Conservation (phyloP, 345 rosid species). For the Euphorbia pulcherrima region DNA sequence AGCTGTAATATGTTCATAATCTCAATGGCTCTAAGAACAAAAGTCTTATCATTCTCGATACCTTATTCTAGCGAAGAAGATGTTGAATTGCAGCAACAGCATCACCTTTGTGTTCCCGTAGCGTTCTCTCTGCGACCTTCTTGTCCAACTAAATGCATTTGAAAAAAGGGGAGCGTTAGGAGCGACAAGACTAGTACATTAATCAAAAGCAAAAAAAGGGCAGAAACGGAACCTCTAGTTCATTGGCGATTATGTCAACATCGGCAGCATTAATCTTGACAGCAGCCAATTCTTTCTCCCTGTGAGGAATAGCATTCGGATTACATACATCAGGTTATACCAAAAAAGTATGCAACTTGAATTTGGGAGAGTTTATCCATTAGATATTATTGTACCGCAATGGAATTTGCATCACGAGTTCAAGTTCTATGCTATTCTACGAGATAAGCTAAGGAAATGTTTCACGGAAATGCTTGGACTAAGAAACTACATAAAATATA, state of each 20-base stretch:
- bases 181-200: slow-evolving; percentile 2
- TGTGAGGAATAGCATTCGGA: slow-evolving; percentile 21
- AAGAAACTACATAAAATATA: neutral
- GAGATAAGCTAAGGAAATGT: neutral
- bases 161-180: slow-evolving; percentile 13
- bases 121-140: slow-evolving; percentile 85
- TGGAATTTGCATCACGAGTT: neutral
- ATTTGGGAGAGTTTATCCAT: neutral
- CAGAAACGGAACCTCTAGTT: slow-evolving; percentile 65
- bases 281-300: slow-evolving; percentile 95
- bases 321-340: neutral
- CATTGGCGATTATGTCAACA: slow-evolving; percentile 82
- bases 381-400: neutral
- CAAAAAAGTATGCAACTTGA: neutral
- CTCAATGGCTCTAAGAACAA: neutral
- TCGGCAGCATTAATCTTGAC: slow-evolving; percentile 93
- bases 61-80: slow-evolving; percentile 47
- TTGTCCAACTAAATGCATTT: slow-evolving; percentile 58
- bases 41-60: neutral
- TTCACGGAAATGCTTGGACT: too few species aligned
- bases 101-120: slow-evolving; percentile 92
- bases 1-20: neutral
- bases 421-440: neutral
- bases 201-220: neutral
- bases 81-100: slow-evolving; percentile 87